Base-by-base conservation (phyloP, 2,329 filamentous ascomycete species). In the Lachnum nothofagi region DNA sequence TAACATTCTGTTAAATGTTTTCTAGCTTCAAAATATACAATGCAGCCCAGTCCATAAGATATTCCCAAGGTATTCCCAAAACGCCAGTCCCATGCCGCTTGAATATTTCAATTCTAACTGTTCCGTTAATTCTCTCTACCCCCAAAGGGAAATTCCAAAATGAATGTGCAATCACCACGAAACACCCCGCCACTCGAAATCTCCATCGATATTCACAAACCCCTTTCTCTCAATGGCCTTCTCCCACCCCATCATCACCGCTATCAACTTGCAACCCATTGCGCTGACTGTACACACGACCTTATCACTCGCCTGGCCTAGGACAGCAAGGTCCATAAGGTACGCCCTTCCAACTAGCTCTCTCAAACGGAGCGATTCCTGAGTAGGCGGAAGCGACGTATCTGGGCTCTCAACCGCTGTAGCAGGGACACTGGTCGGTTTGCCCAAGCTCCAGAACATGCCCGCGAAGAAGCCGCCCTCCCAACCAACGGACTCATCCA, bases 201-300 rank as follows among this genome's bases (percentile, higher is more conserved):
- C 75, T 1, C 84, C 85, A 64, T 91, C 87, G n/a, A 95, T 78
- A 67, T 94, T 94, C 50, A 80, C 74, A 86, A 88, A 94, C 38
- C 74, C 72, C 1, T 73, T 75, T 16, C 74, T 66, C 27, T 72
- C 71, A 52, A 89, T 75, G 4, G 77, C 80, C 24, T 73, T 75
- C 31, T 91, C 84, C 86, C 87, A 91, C 0, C 89, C 89, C 81
- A 93, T 82, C 83, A 94, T 90, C 34, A 95, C 87, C 2, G 80
- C 89, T 53, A 94, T 65, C 45, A 94, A 61, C 19, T 87, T 77
- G 65, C 89, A 95, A 0, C 80, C 80, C 68, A 76, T 79, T 27
- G 83, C 80, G 58, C 84, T 88, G 20, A 91, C 83, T 2, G 83
- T 86, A 62, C 89, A 95, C 1, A 95, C 77, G 6, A 93, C 75